phyloP scores from a whole-genome alignment of 805 yeast species.

The Teunomyces atbi region DNA sequence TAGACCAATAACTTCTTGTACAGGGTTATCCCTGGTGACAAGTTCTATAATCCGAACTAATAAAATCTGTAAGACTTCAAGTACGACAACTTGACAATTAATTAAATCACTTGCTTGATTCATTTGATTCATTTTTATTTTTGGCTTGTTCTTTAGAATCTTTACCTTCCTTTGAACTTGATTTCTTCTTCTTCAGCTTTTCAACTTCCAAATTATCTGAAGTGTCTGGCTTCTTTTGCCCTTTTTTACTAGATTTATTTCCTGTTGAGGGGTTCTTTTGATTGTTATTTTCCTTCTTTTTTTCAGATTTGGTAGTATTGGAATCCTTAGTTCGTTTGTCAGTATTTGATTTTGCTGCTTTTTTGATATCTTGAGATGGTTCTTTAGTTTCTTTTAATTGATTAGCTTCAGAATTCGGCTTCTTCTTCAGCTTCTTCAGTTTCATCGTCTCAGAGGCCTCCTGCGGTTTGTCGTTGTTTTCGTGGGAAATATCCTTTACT shows the following conservation, averaged over 20 bases:
- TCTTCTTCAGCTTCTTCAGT: neutral
- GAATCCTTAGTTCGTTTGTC: neutral
- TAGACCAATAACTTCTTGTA: too few species aligned
- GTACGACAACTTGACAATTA: too few species aligned
- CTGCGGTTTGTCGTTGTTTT: neutral
- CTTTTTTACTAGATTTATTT: neutral
- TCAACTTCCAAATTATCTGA: neutral
- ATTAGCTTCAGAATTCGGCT: neutral
- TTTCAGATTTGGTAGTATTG: slow-evolving; percentile 6
- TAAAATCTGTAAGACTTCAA: too few species aligned
- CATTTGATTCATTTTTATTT: too few species aligned
- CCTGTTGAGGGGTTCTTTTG: neutral
- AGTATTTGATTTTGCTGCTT: neutral
- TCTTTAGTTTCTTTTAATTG: neutral
- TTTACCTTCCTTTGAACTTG: neutral
- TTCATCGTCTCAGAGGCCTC: neutral
- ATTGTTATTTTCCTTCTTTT: neutral
- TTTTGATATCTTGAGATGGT: too few species aligned
- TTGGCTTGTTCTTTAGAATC: neutral
- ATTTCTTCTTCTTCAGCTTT: slow-evolving; percentile 1
- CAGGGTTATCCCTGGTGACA: too few species aligned
- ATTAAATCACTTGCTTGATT: too few species aligned
- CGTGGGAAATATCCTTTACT: neutral
- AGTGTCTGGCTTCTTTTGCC: slow-evolving; percentile 2
- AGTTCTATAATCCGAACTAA: too few species aligned